Conservation (phyloP, 2,329 filamentous ascomycete genomes). For the Ceratocystis diversiconidia region DNA sequence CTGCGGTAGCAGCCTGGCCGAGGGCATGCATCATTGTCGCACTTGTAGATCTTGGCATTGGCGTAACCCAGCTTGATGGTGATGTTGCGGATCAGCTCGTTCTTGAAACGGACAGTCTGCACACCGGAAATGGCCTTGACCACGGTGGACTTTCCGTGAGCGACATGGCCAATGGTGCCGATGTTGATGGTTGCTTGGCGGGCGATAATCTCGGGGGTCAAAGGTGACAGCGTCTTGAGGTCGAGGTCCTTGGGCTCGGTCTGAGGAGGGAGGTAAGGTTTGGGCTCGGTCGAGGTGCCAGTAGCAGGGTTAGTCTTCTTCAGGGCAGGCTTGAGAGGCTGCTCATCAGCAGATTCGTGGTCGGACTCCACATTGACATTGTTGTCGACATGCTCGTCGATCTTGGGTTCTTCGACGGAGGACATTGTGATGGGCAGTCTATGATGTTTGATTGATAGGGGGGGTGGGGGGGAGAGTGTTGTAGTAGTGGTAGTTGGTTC, state of each 20-base stretch:
- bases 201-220: conserved; percentile 93
- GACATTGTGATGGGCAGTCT: conserved; percentile 30
- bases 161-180: conserved; percentile 95
- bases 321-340: conserved; percentile 68
- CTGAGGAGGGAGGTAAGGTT: conserved; percentile 58
- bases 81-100: conserved; percentile 97
- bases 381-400: conserved; percentile 45
- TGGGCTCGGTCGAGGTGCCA: conserved; percentile 33
- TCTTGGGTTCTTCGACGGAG: conserved; percentile 45
- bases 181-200: conserved; percentile 98
- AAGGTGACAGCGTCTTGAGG: conserved; percentile 61
- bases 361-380: conserved; percentile 49
- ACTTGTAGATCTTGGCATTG: conserved; percentile 99
- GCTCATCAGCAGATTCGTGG: conserved; percentile 42
- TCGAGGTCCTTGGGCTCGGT: conserved; percentile 85
- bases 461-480: background rate
- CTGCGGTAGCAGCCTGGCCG: conserved; percentile 90
- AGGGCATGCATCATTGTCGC: conserved; percentile 80
- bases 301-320: conserved; percentile 46
- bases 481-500: background rate
- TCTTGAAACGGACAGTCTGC: conserved; percentile 99
- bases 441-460: background rate
- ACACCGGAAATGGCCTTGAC: conserved; percentile 99
- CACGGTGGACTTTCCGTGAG: conserved; percentile 96
- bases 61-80: conserved; percentile 99